Percentiles rank a stretch among this genome's conserved stretches.
Evolutionary conservation across 2,329 filamentous ascomycete species (phyloP).

Genomic region (Annulohypoxylon truncatum): DNA sequence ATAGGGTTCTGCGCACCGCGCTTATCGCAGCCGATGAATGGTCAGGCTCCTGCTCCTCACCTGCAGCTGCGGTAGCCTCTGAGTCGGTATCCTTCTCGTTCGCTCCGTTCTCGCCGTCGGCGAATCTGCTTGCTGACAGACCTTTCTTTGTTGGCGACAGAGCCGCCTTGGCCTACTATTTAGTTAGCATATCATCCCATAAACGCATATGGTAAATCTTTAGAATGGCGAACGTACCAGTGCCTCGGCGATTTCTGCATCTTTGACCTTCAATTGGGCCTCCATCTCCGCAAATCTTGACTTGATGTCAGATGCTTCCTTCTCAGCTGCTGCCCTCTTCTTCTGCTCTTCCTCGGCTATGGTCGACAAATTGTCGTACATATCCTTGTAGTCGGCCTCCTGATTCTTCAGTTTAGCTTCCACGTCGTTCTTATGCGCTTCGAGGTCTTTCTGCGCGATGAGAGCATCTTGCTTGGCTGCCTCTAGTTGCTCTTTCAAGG

Average conservation of each 20-base stretch:
- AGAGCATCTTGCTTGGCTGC: constrained; percentile 50
- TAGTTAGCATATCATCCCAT: constrained; percentile 29
- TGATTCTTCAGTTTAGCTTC: constrained; percentile 66
- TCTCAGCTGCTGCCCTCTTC: constrained; percentile 48
- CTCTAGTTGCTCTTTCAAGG: constrained; percentile 58
- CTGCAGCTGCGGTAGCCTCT: constrained; percentile 59
- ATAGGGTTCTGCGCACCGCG: constrained; percentile 70
- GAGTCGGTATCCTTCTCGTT: constrained; percentile 49
- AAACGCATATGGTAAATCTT: constrained; percentile 10
- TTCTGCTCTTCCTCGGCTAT: constrained; percentile 69
- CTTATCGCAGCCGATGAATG: constrained; percentile 73
- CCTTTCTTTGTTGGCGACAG: constrained; percentile 59
- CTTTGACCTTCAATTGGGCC: constrained; percentile 64
- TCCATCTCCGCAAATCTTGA: constrained; percentile 53
- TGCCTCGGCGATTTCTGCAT: constrained; percentile 71
- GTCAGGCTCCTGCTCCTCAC: constrained; percentile 66
- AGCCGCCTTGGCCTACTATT: constrained; percentile 57
- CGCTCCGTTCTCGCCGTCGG: constrained; percentile 54
- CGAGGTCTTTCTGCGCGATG: constrained; percentile 64
- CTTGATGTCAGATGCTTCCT: constrained; percentile 49
- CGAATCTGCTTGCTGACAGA: constrained; percentile 66
- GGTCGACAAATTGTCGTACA: constrained; percentile 71
- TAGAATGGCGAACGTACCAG: constrained; percentile 56
- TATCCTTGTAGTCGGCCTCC: constrained; percentile 70
- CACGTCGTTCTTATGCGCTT: constrained; percentile 63